phyloP scores from a whole-genome alignment of 2,329 filamentous ascomycete genomes.

The Xylariaceae sp. region DNA sequence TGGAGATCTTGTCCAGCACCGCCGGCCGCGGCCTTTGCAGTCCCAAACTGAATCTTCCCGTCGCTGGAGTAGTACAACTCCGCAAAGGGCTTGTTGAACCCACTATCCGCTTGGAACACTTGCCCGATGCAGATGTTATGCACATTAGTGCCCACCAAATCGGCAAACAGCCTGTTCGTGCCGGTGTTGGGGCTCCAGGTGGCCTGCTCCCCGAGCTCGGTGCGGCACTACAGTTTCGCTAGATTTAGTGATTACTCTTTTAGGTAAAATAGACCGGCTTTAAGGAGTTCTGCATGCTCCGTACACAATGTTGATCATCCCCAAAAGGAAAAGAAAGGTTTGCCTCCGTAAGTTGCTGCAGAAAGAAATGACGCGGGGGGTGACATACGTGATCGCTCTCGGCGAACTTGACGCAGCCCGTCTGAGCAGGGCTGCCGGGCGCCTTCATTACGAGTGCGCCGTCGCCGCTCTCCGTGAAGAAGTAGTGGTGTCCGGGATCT shows the following conservation, averaged over 20 bases:
- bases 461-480: constrained; percentile 22
- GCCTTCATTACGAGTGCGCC: constrained; percentile 25
- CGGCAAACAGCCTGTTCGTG: constrained; percentile 24
- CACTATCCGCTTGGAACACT: constrained; percentile 20
- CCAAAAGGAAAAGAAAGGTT: background rate
- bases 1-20: constrained; percentile 18
- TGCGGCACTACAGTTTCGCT: constrained; percentile 16
- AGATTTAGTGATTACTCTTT: constrained; percentile 9
- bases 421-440: constrained; percentile 15
- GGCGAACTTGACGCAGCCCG: constrained; percentile 21
- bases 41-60: constrained; percentile 19
- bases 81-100: constrained; percentile 22
- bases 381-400: constrained; percentile 21
- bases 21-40: constrained; percentile 15
- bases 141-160: constrained; percentile 20
- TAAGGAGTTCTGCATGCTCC: background rate
- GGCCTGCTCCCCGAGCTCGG: constrained; percentile 21
- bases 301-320: constrained; percentile 2
- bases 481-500: constrained; percentile 24
- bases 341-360: background rate
- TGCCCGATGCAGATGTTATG: constrained; percentile 22
- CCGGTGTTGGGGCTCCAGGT: constrained; percentile 25
- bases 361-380: constrained; percentile 4
- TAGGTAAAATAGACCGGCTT: background rate
- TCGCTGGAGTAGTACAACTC: constrained; percentile 24